Evolutionary conservation across 805 yeast species (phyloP).

Genomic region (Saccharomycopsis capsularis): DNA sequence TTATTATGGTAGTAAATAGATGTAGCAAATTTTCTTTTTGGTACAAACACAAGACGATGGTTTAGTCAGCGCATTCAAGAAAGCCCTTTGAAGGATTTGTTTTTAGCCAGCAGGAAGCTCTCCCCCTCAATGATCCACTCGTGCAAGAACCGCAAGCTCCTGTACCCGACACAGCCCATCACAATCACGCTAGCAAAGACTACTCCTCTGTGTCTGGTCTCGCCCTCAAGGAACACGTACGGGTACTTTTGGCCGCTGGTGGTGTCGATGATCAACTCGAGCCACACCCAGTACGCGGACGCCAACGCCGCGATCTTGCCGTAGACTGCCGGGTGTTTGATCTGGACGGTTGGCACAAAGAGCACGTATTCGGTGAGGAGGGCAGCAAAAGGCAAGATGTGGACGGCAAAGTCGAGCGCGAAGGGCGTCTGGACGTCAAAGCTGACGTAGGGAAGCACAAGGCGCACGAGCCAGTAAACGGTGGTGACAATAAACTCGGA

Average conservation of each 20-base stretch:
- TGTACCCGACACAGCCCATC: slow-evolving; percentile 12
- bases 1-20: too few species aligned
- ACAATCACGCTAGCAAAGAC: slow-evolving; percentile 7
- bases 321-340: slow-evolving; percentile 1
- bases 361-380: slow-evolving; percentile 11
- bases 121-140: too few species aligned
- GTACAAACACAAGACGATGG: neutral
- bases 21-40: neutral
- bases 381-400: slow-evolving; percentile 16
- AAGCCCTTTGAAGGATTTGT: too few species aligned
- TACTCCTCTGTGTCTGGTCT: slow-evolving; percentile 5
- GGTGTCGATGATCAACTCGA: slow-evolving; percentile 12
- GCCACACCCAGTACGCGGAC: slow-evolving; percentile 18
- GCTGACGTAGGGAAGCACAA: slow-evolving; percentile 42
- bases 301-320: neutral
- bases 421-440: slow-evolving; percentile 22
- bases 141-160: neutral
- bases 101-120: too few species aligned
- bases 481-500: slow-evolving; percentile 53
- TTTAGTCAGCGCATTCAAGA: neutral
- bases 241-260: slow-evolving; percentile 18
- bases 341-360: slow-evolving; percentile 7
- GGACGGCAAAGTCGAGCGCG: slow-evolving; percentile 15
- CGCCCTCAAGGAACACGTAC: slow-evolving; percentile 20
- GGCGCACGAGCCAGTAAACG: slow-evolving; percentile 62